phyloP scores from a whole-genome alignment of 2,329 filamentous ascomycete genomes.

The Ophiostoma angusticollis region DNA sequence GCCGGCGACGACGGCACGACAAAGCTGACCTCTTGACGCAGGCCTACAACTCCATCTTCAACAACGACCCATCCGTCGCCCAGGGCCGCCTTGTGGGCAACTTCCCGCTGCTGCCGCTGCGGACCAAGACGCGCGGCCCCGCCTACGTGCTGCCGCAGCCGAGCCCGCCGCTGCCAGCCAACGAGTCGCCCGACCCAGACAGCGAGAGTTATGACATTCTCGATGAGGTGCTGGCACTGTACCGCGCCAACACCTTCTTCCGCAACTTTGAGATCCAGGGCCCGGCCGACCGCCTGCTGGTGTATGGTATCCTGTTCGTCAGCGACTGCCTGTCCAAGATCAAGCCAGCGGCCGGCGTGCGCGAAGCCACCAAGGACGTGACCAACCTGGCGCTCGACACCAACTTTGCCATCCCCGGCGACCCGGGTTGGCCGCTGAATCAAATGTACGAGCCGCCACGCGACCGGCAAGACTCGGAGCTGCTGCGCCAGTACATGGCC shows the following conservation, averaged over 20 bases:
- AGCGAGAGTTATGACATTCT: conserved; percentile 91
- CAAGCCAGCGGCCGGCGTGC: conserved; percentile 54
- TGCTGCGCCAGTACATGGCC: conserved; percentile 74
- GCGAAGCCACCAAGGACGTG: conserved; percentile 57
- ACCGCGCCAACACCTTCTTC: conserved; percentile 98
- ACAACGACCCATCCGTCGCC: conserved; percentile 53
- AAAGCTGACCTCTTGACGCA: conserved; percentile 25
- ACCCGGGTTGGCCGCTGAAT: conserved; percentile 85
- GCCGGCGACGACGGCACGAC: too few species aligned
- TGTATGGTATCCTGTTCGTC: conserved; percentile 93
- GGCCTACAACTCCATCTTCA: conserved; percentile 98
- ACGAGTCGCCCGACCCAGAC: conserved; percentile 64
- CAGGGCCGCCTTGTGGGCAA: conserved; percentile 58
- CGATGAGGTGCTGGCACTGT: conserved; percentile 83
- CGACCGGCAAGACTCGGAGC: conserved; percentile 80
- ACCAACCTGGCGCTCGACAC: conserved; percentile 82
- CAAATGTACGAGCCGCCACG: conserved; percentile 85
- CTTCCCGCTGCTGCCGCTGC: conserved; percentile 86
- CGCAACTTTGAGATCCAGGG: conserved; percentile 99
- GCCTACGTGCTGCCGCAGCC: conserved; percentile 67
- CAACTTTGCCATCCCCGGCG: conserved; percentile 89
- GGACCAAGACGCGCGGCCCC: conserved; percentile 89
- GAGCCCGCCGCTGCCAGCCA: conserved; percentile 41
- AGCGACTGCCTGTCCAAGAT: conserved; percentile 85
- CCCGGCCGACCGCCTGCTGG: conserved; percentile 80